Evolutionary conservation across 768 basidiomycete species (phyloP).

Genomic region (Ramaria sp.): DNA sequence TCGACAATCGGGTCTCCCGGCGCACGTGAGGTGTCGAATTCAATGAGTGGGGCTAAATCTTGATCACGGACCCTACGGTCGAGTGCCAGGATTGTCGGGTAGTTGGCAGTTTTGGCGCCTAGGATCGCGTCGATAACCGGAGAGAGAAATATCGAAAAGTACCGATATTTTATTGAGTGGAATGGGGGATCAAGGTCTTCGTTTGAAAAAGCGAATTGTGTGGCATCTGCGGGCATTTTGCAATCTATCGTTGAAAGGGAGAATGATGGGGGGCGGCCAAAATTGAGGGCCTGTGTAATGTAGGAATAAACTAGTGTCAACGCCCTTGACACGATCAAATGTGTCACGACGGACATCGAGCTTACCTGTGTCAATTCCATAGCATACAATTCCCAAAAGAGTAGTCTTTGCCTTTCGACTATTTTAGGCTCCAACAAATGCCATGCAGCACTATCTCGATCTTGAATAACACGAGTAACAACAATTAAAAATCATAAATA

Average conservation of each 20-base stretch:
- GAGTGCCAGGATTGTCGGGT: conserved; percentile 54
- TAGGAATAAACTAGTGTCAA: not conserved
- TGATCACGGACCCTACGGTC: conserved; percentile 55
- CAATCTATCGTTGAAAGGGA: conserved; percentile 11
- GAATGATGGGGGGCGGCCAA: conserved; percentile 1
- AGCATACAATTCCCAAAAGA: conserved; percentile 74
- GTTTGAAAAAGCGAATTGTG: conserved; percentile 8
- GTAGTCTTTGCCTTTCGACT: conserved; percentile 51
- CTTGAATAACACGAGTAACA: conserved; percentile 21
- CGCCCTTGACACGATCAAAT: not conserved
- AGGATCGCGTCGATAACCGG: not conserved
- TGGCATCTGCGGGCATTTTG: conserved; percentile 15
- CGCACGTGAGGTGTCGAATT: conserved; percentile 5
- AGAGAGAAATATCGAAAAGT: conserved; percentile 11
- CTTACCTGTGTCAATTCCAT: conserved; percentile 61
- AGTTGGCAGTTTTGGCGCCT: conserved; percentile 47
- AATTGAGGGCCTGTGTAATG: not conserved
- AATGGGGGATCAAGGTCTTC: conserved; percentile 3
- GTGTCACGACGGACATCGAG: conserved; percentile 1
- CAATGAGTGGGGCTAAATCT: conserved; percentile 7
- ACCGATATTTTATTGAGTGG: conserved; percentile 22
- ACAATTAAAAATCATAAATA: conserved; percentile 12
- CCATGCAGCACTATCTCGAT: conserved; percentile 60
- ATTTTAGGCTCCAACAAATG: conserved; percentile 43
- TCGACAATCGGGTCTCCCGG: conserved; percentile 7